Evolutionary conservation across 306 rosid species (phyloP), one percentile per base, ranked within the genome.

Genomic region (Cicer arietinum): DNA sequence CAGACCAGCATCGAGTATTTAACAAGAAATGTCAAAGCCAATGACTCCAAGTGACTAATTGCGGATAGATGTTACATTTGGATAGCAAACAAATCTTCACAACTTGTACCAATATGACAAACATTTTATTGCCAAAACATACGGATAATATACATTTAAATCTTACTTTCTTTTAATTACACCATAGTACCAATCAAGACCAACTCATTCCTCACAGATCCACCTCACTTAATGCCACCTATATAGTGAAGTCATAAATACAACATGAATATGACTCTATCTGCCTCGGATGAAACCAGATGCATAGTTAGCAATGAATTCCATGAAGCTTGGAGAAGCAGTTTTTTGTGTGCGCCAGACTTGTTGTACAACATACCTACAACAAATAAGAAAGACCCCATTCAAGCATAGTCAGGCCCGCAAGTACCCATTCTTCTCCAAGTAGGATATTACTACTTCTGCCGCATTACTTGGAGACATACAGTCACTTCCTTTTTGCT

Each of bases 371-470:
- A 63, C 53, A 62, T 60, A 75, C 41, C 50, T 13, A 57, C 64
- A 39, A 69, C 69, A 79, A 68, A 60, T 39, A 65, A 63, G 51
- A 67, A 52, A 43, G 73, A 66, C 10, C 69, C 50, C 74, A 17
- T 71, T 76, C 72, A 50, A 50, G 73, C 76, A 59, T 43, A 47
- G 53, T 88, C 84, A 91, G 45, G 88, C 88, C 77, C 74, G 81
- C 70, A 94, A 84, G 81, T 85, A 87, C 1, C 89, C 94, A 57
- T 85, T 88, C 84, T 90, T 87, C 78, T 90, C 94, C 82, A 94
- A 71, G 84, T 87, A 90, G 7, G 96, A 79, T 71, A 84, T 82
- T 71, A 94, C 87, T 51, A 71, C 81, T 63, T 87, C 86, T 17
- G 92, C 88, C 81, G 84, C 86, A 40, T 79, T 86, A 58, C 80